phyloP scores from a whole-genome alignment of 192 early-diverging fungal genomes.

The Linnemannia schmuckeri region DNA sequence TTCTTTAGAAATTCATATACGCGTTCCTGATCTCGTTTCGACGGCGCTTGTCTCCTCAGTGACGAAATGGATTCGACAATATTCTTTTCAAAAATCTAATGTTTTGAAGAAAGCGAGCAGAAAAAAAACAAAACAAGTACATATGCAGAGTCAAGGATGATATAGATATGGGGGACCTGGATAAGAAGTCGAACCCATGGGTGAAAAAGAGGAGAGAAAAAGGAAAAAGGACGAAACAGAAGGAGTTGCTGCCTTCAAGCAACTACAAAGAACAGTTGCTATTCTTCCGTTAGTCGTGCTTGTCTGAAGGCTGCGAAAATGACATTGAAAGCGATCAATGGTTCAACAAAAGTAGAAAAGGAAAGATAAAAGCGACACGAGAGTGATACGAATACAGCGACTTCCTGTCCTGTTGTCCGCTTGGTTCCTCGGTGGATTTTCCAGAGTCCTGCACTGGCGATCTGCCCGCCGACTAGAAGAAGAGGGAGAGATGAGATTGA shows the following conservation, averaged over 20 bases:
- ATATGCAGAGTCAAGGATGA: conserved; percentile 35
- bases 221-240: neutral
- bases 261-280: neutral
- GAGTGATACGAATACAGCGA: conserved; percentile 75
- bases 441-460: conserved; percentile 78
- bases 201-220: neutral
- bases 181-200: neutral
- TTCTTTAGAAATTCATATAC: conserved; percentile 70
- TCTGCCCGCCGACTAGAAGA: conserved; percentile 60
- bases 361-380: conserved; percentile 7
- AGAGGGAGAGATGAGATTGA: neutral
- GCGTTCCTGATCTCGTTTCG: conserved; percentile 55
- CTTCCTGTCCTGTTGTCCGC: conserved; percentile 70
- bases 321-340: neutral
- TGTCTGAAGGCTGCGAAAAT: neutral
- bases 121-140: neutral
- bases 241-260: neutral
- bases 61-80: conserved; percentile 67
- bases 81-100: conserved; percentile 79
- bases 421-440: conserved; percentile 73
- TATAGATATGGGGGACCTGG: conserved; percentile 11
- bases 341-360: neutral
- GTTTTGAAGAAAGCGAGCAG: conserved; percentile 3
- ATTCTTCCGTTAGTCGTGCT: neutral
- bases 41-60: conserved; percentile 63